These are phyloP conservation scores for Colletotrichum neosansevieriae DNA, from an alignment of 2,329 filamentous ascomycete genomes.

Conservation along the genomic window DNA sequence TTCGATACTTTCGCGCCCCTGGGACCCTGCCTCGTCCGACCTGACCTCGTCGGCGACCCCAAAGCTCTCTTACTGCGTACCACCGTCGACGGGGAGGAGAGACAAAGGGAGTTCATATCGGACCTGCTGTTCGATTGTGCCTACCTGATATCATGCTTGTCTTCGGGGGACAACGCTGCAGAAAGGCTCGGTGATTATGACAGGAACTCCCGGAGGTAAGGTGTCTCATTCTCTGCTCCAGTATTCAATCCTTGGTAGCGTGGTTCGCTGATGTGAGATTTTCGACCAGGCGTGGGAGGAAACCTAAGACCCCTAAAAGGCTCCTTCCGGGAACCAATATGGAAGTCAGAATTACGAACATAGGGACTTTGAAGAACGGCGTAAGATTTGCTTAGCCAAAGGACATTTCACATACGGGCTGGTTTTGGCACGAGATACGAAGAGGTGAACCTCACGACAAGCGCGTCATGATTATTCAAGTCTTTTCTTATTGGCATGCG, in stretches of 20 bases:
- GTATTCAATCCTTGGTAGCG: too few relatives aligned
- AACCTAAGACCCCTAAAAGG: slow-evolving; percentile 56
- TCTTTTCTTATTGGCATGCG: too few relatives aligned
- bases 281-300: slow-evolving; percentile 52
- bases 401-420: too few relatives aligned
- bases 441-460: too few relatives aligned
- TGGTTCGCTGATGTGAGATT: background rate
- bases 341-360: slow-evolving; percentile 53
- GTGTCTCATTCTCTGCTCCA: background rate
- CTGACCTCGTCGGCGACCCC: slow-evolving; percentile 57
- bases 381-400: slow-evolving; percentile 43
- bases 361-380: slow-evolving; percentile 56
- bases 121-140: slow-evolving; percentile 61
- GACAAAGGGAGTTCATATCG: slow-evolving; percentile 55
- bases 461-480: too few relatives aligned
- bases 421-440: background rate
- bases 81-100: slow-evolving; percentile 58
- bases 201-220: slow-evolving; percentile 58
- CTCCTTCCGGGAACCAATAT: slow-evolving; percentile 54
- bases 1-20: slow-evolving; percentile 68
- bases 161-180: slow-evolving; percentile 57
- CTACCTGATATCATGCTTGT: slow-evolving; percentile 52
- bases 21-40: slow-evolving; percentile 61
- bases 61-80: slow-evolving; percentile 57
- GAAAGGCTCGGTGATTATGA: slow-evolving; percentile 59